Evolutionary conservation across 805 yeast species (phyloP).

Genomic region (Zygoascus biomembranicola): DNA sequence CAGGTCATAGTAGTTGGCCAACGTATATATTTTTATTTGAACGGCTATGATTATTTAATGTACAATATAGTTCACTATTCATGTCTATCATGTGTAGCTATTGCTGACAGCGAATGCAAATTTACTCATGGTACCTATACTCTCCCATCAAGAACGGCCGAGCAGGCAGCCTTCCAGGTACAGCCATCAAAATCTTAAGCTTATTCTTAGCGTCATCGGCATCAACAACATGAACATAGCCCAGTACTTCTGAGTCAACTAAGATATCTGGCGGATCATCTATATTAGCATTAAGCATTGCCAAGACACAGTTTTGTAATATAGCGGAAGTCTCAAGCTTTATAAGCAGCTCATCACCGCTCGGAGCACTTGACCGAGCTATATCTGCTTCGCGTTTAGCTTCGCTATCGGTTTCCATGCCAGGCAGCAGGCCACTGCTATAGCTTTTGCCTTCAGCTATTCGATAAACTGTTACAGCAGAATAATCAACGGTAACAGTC

Average conservation of each 20-base stretch:
- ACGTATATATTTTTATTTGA: conserved; percentile 2
- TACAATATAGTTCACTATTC: background rate
- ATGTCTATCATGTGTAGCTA: too few species aligned
- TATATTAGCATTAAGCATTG: conserved; percentile 44
- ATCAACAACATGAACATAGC: conserved; percentile 63
- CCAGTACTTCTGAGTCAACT: conserved; percentile 53
- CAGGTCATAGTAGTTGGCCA: conserved; percentile 27
- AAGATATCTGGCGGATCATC: conserved; percentile 42
- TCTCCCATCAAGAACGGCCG: conserved; percentile 67
- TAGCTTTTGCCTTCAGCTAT: conserved; percentile 36
- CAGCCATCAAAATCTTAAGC: conserved; percentile 69
- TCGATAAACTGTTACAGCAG: conserved; percentile 53
- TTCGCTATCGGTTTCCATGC: conserved; percentile 19
- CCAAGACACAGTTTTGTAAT: conserved; percentile 70
- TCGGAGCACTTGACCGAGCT: background rate
- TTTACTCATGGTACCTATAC: conserved; percentile 71
- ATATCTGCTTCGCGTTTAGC: background rate
- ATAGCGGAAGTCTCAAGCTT: conserved; percentile 31
- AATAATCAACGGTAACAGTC: conserved; percentile 63
- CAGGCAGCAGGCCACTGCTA: conserved; percentile 24
- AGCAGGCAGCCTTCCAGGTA: conserved; percentile 78
- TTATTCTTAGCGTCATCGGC: conserved; percentile 69
- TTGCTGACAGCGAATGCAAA: too few species aligned
- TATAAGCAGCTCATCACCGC: conserved; percentile 23
- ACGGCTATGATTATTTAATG: conserved; percentile 1